Conservation (phyloP, 2,329 filamentous ascomycete genomes). For the Bretziella fagacearum region DNA sequence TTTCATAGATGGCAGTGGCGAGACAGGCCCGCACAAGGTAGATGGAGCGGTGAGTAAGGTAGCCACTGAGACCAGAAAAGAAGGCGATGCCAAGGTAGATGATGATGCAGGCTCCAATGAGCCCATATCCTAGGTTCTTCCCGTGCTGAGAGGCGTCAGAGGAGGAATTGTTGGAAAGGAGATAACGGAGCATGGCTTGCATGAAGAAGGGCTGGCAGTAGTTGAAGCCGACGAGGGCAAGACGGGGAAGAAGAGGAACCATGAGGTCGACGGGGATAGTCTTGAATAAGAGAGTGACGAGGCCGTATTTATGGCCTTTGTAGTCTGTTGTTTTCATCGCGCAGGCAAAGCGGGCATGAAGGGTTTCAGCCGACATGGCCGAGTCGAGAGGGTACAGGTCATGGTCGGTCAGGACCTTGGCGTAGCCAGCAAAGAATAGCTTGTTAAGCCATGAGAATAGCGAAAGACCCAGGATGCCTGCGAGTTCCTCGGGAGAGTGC, state of each 20-base stretch:
- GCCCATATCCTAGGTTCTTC: conserved; percentile 21
- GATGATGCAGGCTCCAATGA: conserved; percentile 26
- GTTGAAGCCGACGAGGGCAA: conserved; percentile 25
- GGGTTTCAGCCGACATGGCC: conserved; percentile 17
- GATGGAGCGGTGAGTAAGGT: conserved; percentile 22
- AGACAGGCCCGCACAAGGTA: conserved; percentile 23
- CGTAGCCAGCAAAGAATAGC: conserved; percentile 24
- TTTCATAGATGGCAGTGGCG: conserved; percentile 21
- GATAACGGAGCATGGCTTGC: conserved; percentile 22
- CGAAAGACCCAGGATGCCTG: conserved; percentile 20
- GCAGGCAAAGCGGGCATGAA: conserved; percentile 16
- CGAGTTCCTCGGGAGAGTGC: conserved; percentile 26
- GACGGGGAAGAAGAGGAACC: conserved; percentile 23
- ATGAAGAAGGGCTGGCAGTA: conserved; percentile 30
- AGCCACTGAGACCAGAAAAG: conserved; percentile 25
- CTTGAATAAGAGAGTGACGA: conserved; percentile 19
- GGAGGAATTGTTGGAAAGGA: conserved; percentile 17
- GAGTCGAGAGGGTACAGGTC: conserved; percentile 24
- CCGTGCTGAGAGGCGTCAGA: conserved; percentile 13
- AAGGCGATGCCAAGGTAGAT: conserved; percentile 27
- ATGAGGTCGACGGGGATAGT: conserved; percentile 22
- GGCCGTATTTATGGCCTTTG: conserved; percentile 17
- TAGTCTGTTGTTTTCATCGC: conserved; percentile 13
- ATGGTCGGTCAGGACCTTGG: conserved; percentile 20
- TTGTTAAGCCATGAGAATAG: conserved; percentile 24